These are phyloP conservation scores for Xylaria longipes DNA, from an alignment of 495 filamentous ascomycete species.

Conservation along the genomic window DNA sequence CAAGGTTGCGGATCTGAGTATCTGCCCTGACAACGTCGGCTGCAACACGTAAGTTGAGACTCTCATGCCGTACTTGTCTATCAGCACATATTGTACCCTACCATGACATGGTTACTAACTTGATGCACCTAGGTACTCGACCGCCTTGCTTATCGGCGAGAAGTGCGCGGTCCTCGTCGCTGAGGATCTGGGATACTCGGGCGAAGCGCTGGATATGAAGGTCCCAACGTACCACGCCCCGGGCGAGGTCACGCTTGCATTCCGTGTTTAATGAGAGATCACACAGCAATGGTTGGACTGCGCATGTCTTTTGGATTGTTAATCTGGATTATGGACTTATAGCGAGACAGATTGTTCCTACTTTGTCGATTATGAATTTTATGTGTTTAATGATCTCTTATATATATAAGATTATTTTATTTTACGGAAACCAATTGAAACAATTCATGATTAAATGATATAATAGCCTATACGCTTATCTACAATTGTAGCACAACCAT, in stretches of 20 bases:
- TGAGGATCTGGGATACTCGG: constrained; percentile 78
- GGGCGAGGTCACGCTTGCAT: constrained; percentile 51
- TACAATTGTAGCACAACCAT: background rate
- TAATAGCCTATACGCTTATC: background rate
- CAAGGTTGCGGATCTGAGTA: constrained; percentile 81
- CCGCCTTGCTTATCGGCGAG: constrained; percentile 83
- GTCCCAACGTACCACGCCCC: constrained; percentile 68
- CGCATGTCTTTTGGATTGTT: background rate
- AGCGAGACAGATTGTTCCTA: background rate
- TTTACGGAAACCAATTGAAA: background rate
- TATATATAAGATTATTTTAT: background rate
- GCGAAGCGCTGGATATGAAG: constrained; percentile 76
- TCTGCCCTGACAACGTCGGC: constrained; percentile 83
- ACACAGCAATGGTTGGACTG: background rate
- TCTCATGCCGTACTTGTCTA: background rate
- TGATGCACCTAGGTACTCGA: constrained; percentile 57
- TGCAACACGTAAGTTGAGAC: constrained; percentile 69
- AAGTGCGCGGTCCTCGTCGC: constrained; percentile 76
- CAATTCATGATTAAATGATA: background rate
- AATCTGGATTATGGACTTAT: background rate
- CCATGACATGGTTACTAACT: background rate
- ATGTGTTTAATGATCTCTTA: constrained; percentile 10
- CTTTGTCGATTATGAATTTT: background rate
- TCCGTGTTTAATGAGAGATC: constrained; percentile 32
- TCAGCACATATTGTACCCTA: background rate